phyloP scores from a whole-genome alignment of 2,329 filamentous ascomycete species.

The Colletotrichum chrysophilum region DNA sequence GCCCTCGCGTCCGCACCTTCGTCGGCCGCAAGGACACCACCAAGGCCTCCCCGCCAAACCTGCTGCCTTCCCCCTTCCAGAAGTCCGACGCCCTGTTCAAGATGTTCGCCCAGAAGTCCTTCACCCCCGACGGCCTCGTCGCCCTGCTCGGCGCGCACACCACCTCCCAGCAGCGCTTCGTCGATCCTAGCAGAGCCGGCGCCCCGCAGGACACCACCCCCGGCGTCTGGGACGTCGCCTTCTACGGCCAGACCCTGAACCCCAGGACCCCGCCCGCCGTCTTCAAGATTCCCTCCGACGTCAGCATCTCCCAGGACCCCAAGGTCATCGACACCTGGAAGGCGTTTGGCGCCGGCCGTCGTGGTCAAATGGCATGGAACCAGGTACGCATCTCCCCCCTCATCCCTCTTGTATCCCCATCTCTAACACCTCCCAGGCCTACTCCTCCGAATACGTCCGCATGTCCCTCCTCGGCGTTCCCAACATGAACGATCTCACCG shows the following conservation, averaged over 20 bases:
- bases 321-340: constrained; percentile 41
- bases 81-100: constrained; percentile 52
- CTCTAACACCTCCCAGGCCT: constrained; percentile 41
- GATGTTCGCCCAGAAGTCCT: constrained; percentile 59
- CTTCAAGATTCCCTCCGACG: constrained; percentile 47
- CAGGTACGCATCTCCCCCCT: constrained; percentile 31
- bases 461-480: constrained; percentile 60
- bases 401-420: neutral
- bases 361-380: constrained; percentile 45
- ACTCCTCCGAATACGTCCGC: constrained; percentile 57
- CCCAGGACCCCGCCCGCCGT: constrained; percentile 37
- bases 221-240: constrained; percentile 57
- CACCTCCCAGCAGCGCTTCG: constrained; percentile 52
- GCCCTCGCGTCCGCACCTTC: constrained; percentile 54
- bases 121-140: constrained; percentile 53
- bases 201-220: constrained; percentile 57
- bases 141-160: constrained; percentile 62
- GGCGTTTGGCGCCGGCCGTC: constrained; percentile 33
- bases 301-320: constrained; percentile 41
- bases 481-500: constrained; percentile 59
- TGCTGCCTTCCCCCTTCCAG: constrained; percentile 49
- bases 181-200: constrained; percentile 42
- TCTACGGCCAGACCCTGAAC: constrained; percentile 48
- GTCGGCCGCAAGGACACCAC: constrained; percentile 55
- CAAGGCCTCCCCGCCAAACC: constrained; percentile 39